Base-by-base conservation (phyloP, 371 early-diverging fungal species). In the Rhizopus stolonifer region DNA sequence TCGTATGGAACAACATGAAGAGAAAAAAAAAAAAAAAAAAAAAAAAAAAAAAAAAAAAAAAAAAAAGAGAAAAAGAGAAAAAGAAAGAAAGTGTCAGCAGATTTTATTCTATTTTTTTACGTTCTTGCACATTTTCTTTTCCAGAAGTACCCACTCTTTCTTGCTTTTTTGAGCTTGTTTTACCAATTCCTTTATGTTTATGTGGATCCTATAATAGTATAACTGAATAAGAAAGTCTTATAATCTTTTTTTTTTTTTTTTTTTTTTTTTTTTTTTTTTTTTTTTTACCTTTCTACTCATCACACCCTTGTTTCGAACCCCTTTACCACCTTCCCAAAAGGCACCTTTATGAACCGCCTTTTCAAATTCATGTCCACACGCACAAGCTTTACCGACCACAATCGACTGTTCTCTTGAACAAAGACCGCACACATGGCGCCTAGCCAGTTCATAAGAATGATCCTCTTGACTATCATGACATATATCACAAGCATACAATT, bases 241-340 rank as follows among this genome's bases (percentile, higher is more conserved):
- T 18, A 18, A 3, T 3, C n/a, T n/a, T n/a, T n/a, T n/a, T n/a
- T n/a, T n/a, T n/a, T n/a, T n/a, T n/a, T n/a, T n/a, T n/a, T n/a
- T n/a, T n/a, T n/a, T n/a, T n/a, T n/a, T n/a, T n/a, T n/a, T n/a
- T 10, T 15, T 18, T n/a, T 22, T 11, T 9, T 13, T 24, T 7
- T 3, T 32, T 4, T n/a, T 54, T 71, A 75, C 96, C 70, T 90
- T 94, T 51, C 85, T 80, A 63, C 83, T 91, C 97, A 99, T 93
- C 22, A 79, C 64, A 2, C 56, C 49, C 55, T 79, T 81, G 58
- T 96, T 87, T 18, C 99, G 72, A 10, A 87, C 88, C 5, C 99
- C 99, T 55, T 90, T 82, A 17, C 99, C 99, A 19, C 98, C 99
- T 73, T 99, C 96, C 99, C 99, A 99, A 58, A 90, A 95, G 3